Percentiles rank a stretch among this genome's conserved stretches.
phyloP scores from a whole-genome alignment of 176 grass and related monocot species.

The Musa schizocarpa region DNA sequence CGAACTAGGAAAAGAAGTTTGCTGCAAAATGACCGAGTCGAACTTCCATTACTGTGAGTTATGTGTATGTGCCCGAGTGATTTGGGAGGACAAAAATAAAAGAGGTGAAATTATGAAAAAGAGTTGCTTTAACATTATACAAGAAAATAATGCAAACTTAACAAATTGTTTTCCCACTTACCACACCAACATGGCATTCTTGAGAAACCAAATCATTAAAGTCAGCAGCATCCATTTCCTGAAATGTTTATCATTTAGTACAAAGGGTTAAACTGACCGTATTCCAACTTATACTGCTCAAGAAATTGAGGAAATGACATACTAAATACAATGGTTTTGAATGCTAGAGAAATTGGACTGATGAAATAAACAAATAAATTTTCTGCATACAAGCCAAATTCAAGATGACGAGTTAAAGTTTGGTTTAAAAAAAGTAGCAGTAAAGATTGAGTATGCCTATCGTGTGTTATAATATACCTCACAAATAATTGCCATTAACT shows the following conservation, averaged over 20 bases:
- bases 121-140: too few relatives aligned
- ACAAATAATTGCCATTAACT: too few relatives aligned
- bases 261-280: too few relatives aligned
- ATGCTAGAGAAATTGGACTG: too few relatives aligned
- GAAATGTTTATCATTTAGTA: slow-evolving; percentile 3
- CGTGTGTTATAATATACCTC: too few relatives aligned
- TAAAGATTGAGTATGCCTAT: too few relatives aligned
- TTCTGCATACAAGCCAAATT: too few relatives aligned
- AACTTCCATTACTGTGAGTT: neutral
- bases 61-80: neutral
- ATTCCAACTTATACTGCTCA: neutral
- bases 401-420: too few relatives aligned
- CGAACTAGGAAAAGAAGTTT: slow-evolving; percentile 11
- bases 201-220: slow-evolving; percentile 76
- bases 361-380: too few relatives aligned
- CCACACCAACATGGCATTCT: slow-evolving; percentile 94
- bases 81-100: neutral
- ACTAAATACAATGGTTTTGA: neutral
- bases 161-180: slow-evolving; percentile 19
- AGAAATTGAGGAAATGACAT: neutral
- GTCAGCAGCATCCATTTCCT: slow-evolving; percentile 79
- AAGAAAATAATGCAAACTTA: too few relatives aligned
- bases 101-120: neutral
- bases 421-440: too few relatives aligned
- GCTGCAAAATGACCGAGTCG: slow-evolving; percentile 8